Evolutionary conservation across 2,329 filamentous ascomycete genomes (phyloP).

Genomic region (Aspergillus aculeatus): DNA sequence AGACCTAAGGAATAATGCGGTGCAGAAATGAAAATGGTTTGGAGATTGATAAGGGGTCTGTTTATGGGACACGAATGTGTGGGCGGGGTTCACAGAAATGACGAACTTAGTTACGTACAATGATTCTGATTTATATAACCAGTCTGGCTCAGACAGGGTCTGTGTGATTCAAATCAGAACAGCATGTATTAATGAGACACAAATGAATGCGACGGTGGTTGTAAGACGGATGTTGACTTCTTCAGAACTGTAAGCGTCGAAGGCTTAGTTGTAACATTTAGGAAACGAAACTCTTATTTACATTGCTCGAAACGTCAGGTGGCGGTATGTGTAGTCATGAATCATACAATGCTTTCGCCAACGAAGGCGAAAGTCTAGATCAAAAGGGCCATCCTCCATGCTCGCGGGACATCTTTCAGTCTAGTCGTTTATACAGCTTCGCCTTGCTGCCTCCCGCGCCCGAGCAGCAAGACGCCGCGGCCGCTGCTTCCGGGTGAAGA

Average conservation of each 20-base stretch:
- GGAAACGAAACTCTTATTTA: no score
- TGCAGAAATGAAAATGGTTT: background rate
- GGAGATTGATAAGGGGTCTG: background rate
- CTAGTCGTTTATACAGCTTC: constrained; percentile 27
- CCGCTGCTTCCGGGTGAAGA: constrained; percentile 27
- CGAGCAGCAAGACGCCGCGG: constrained; percentile 21
- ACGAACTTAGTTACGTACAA: constrained; percentile 19
- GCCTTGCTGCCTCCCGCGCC: constrained; percentile 25
- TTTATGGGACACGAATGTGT: background rate
- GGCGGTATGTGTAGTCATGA: background rate
- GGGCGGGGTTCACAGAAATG: background rate
- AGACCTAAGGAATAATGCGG: background rate
- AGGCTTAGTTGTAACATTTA: no score
- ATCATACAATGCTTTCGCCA: background rate
- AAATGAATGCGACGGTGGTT: constrained; percentile 12
- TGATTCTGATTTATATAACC: constrained; percentile 18
- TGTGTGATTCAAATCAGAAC: constrained; percentile 15
- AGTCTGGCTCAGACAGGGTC: constrained; percentile 4
- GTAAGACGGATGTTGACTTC: background rate
- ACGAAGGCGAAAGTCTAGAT: background rate
- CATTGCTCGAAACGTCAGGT: background rate
- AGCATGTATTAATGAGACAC: constrained; percentile 24
- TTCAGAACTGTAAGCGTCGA: background rate
- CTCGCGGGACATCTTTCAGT: background rate
- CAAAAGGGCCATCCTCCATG: background rate